Percentiles rank a stretch among this genome's conserved stretches.
Evolutionary conservation across 768 basidiomycete genomes (phyloP).

Genomic region (Amanita rubescens): DNA sequence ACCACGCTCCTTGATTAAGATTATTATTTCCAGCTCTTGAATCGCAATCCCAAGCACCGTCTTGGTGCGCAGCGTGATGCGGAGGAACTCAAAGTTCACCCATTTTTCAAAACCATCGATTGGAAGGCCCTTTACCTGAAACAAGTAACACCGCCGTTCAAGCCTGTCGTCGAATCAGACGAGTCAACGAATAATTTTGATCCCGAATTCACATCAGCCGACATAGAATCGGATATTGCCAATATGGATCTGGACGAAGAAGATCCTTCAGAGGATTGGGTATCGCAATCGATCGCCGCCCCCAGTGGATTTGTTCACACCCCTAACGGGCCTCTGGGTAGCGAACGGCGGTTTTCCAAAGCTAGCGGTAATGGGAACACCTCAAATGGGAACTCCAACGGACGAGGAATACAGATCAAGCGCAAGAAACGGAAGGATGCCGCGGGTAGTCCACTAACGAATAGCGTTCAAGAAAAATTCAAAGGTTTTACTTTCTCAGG

Average conservation of each 20-base stretch:
- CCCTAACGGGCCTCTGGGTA: conserved; percentile 74
- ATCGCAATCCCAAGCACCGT: conserved; percentile 97
- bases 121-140: conserved; percentile 84
- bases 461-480: conserved; percentile 94
- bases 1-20: conserved; percentile 4
- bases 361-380: conserved; percentile 4
- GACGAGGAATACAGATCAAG: conserved; percentile 47
- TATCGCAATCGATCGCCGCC: conserved; percentile 37
- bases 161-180: conserved; percentile 95
- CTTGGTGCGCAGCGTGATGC: conserved; percentile 88
- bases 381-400: conserved; percentile 7
- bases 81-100: conserved; percentile 90
- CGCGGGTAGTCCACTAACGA: conserved; percentile 70
- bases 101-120: conserved; percentile 89
- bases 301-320: conserved; percentile 39
- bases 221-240: conserved; percentile 64
- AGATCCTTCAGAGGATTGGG: conserved; percentile 71
- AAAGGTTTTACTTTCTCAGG: conserved; percentile 88
- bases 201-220: conserved; percentile 93
- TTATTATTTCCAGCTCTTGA: conserved; percentile 62
- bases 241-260: conserved; percentile 48
- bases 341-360: conserved; percentile 29
- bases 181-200: conserved; percentile 98
- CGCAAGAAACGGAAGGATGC: conserved; percentile 37
- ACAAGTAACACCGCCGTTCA: conserved; percentile 95